Base-by-base conservation (phyloP, 495 filamentous ascomycete species). In the Rusavskia elegans region DNA sequence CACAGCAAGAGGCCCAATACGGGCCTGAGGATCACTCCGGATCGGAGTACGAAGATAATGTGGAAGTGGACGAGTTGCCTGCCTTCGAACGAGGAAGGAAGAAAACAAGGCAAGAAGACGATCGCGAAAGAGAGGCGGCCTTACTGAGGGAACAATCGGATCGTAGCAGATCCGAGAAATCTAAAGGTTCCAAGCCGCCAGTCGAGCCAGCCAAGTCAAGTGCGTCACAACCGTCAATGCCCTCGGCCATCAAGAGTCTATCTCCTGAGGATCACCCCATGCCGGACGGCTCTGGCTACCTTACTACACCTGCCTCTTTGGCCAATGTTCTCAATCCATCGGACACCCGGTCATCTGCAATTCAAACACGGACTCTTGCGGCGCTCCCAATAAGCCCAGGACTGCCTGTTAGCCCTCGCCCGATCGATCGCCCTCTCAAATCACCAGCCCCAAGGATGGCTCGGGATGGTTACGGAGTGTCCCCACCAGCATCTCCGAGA, bases 61-160 rank as follows among this genome's bases (percentile, higher is more conserved):
- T 82, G 5, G 78, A 85, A 49, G 78, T 77, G 16, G 79, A 84
- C 40, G 82, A 83, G 53, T 64, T 79, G 35, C 66, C 72, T 1
- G 59, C 63, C n/a, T 60, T 75, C 46, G 80, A 81, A 30, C 75
- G 89, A 44, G 89, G 89, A n/a, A 75, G 89, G 35, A 73, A 87
- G 57, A 87, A 83, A 58, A 96, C 89, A 0, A 77, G 89, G 53
- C 87, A 89, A 61, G 88, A 92, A 49, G 89, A 96, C 60, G 89
- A 96, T 55, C 71, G 73, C 50, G 78, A 88, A 46, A 79, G 89
- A 37, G 86, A 89, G 64, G 74, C 76, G 7, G 61, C 80, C 9
- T 71, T 80, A 16, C 61, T 69, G 50, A 77, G 76, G 58, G 84
- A 90, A 53, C 69, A 77, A 19, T 80, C 83, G 55, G 63, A 70